A percentile compares a stretch with the other conserved stretches of the same genome.
Evolutionary conservation across 2,329 filamentous ascomycete genomes (phyloP).

Genomic region (Botrytis medusae): DNA sequence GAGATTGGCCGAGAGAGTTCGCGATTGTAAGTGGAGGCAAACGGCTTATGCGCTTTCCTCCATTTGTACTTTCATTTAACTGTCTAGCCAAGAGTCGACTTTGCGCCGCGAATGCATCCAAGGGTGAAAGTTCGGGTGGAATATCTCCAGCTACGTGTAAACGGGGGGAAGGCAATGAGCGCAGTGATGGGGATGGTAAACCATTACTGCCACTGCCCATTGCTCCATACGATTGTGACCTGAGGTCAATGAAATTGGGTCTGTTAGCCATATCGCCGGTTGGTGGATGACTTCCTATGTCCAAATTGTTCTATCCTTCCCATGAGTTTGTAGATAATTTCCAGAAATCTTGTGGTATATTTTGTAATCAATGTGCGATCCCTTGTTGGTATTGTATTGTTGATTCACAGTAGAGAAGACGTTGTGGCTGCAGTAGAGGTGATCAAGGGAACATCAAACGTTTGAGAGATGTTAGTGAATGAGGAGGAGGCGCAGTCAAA

Average conservation of each 20-base stretch:
- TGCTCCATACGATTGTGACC: conserved; percentile 37
- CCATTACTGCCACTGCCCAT: conserved; percentile 29
- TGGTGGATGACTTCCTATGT: conserved; percentile 15
- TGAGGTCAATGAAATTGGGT: conserved; percentile 38
- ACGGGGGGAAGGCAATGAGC: conserved; percentile 58
- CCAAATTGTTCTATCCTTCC: conserved; percentile 14
- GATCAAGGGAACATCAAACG: conserved; percentile 2
- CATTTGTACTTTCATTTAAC: conserved; percentile 73
- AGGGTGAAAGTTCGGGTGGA: conserved; percentile 85
- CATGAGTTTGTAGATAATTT: conserved; percentile 10
- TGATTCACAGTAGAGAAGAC: conserved; percentile 1
- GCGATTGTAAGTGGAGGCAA: conserved; percentile 80
- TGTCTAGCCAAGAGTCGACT: conserved; percentile 84
- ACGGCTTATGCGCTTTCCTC: conserved; percentile 78
- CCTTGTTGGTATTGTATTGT: not conserved
- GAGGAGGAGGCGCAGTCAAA: conserved; percentile 20
- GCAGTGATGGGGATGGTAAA: conserved; percentile 29
- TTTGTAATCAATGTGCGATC: not conserved
- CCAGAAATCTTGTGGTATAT: not conserved
- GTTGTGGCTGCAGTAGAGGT: conserved; percentile 19
- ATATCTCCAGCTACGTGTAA: conserved; percentile 76
- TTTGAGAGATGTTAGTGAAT: conserved; percentile 14
- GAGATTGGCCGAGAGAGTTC: conserved; percentile 74
- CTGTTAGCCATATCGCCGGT: conserved; percentile 34
- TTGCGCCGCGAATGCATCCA: conserved; percentile 93